A percentile compares a stretch with the other conserved stretches of the same genome.
These are phyloP conservation scores for Rhynchosporium graminicola DNA, from an alignment of 2,329 filamentous ascomycete genomes.

Conservation along the genomic window DNA sequence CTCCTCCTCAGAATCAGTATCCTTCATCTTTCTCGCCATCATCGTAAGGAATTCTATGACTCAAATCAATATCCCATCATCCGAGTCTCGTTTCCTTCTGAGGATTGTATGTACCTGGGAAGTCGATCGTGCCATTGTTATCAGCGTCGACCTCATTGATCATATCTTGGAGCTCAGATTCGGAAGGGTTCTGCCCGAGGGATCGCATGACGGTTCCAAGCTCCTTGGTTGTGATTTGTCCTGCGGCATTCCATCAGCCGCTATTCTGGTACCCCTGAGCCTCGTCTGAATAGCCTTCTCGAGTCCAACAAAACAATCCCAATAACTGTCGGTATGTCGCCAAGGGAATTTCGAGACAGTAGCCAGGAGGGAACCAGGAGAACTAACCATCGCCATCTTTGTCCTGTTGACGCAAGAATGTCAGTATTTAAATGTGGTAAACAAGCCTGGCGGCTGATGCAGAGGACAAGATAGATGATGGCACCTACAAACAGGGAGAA, in stretches of 20 bases:
- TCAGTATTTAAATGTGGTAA: slow-evolving; percentile 35
- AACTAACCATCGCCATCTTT: slow-evolving; percentile 89
- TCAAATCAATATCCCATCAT: slow-evolving; percentile 33
- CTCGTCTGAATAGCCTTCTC: slow-evolving; percentile 15
- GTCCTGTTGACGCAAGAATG: slow-evolving; percentile 56
- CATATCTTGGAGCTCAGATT: slow-evolving; percentile 90
- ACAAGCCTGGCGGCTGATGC: slow-evolving; percentile 27
- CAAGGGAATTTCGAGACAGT: background rate
- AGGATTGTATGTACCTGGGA: slow-evolving; percentile 65
- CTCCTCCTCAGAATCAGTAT: slow-evolving; percentile 88
- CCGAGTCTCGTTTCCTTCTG: slow-evolving; percentile 16
- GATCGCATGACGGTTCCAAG: slow-evolving; percentile 89
- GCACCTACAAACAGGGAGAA: slow-evolving; percentile 98
- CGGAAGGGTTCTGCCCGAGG: slow-evolving; percentile 84
- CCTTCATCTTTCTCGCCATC: slow-evolving; percentile 96
- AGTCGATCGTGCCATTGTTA: slow-evolving; percentile 91
- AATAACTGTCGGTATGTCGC: background rate
- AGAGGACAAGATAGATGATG: slow-evolving; percentile 9
- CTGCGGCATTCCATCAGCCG: slow-evolving; percentile 47
- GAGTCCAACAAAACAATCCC: background rate
- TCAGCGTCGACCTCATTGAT: slow-evolving; percentile 92
- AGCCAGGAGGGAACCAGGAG: background rate
- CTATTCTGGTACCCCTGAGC: slow-evolving; percentile 9
- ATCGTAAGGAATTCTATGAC: slow-evolving; percentile 82
- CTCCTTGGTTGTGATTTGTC: slow-evolving; percentile 91